A percentile compares a stretch with the other conserved stretches of the same genome.
Conservation (phyloP, 768 basidiomycete genomes). For the Gloeopeniophorella convolvens region DNA sequence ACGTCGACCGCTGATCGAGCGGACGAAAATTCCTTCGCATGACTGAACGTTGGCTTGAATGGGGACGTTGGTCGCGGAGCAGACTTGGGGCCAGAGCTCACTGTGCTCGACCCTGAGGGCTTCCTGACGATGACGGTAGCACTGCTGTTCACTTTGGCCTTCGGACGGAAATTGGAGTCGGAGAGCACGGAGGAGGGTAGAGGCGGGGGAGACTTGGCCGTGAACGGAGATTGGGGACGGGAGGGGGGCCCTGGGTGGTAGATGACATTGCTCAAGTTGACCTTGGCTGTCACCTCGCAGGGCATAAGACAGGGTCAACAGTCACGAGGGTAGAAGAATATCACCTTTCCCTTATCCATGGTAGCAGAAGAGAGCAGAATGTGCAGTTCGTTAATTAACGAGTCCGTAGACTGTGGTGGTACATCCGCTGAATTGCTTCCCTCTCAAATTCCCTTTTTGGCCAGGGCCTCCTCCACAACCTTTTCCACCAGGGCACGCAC, state of each 20-base stretch:
- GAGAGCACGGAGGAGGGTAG: conserved; percentile 22
- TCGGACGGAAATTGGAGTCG: conserved; percentile 34
- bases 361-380: not conserved
- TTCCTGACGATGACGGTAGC: conserved; percentile 30
- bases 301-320: not conserved
- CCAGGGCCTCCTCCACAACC: conserved; percentile 49
- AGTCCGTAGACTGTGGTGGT: too few species aligned
- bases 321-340: not conserved
- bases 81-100: conserved; percentile 23
- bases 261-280: conserved; percentile 34
- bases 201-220: conserved; percentile 27
- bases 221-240: conserved; percentile 46
- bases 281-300: conserved; percentile 48
- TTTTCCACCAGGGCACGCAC: conserved; percentile 48
- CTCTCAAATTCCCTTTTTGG: conserved; percentile 35
- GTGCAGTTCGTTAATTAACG: too few species aligned
- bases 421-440: too few species aligned
- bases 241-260: conserved; percentile 28
- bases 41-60: conserved; percentile 12
- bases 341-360: conserved; percentile 22
- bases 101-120: conserved; percentile 23
- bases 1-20: conserved; percentile 22
- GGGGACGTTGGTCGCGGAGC: conserved; percentile 21
- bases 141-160: conserved; percentile 56
- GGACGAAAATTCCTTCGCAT: conserved; percentile 5